phyloP scores from a whole-genome alignment of 352 stramenopile species.

The Phytophthora aleatoria region DNA sequence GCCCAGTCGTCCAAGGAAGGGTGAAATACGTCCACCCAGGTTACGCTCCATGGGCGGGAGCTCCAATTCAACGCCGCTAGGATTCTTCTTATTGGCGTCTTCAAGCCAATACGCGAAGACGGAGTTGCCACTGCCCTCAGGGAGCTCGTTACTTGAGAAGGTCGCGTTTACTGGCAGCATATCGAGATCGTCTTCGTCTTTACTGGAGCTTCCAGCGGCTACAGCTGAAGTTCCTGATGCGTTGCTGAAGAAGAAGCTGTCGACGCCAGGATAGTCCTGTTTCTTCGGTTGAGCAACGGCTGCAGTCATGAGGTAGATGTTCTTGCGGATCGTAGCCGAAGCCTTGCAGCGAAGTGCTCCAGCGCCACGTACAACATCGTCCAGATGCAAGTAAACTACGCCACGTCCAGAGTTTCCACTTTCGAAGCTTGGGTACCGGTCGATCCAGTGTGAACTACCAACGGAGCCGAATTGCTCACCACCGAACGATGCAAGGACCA shows the following conservation, averaged over 20 bases:
- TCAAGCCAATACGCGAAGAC: conserved; percentile 78
- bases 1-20: conserved; percentile 70
- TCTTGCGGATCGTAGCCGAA: conserved; percentile 73
- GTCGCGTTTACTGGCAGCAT: conserved; percentile 72
- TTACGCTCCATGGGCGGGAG: conserved; percentile 54
- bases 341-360: conserved; percentile 71
- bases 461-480: conserved; percentile 82
- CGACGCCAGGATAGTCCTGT: conserved; percentile 42
- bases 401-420: conserved; percentile 63
- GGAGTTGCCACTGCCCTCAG: conserved; percentile 56
- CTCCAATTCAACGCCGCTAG: conserved; percentile 36
- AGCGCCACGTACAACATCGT: conserved; percentile 71
- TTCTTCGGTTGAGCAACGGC: conserved; percentile 71
- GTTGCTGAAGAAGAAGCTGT: conserved; percentile 54
- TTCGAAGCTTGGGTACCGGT: conserved; percentile 54
- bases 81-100: conserved; percentile 43
- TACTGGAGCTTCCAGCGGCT: conserved; percentile 24
- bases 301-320: conserved; percentile 74
- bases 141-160: conserved; percentile 66
- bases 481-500: conserved; percentile 79
- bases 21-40: conserved; percentile 60
- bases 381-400: conserved; percentile 77
- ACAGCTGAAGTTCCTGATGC: conserved; percentile 11
- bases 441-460: conserved; percentile 85
- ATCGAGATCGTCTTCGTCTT: conserved; percentile 40